A percentile compares a stretch with the other conserved stretches of the same genome.
Conservation (phyloP, 495 filamentous ascomycete genomes). For the Cladorrhinum samala region DNA sequence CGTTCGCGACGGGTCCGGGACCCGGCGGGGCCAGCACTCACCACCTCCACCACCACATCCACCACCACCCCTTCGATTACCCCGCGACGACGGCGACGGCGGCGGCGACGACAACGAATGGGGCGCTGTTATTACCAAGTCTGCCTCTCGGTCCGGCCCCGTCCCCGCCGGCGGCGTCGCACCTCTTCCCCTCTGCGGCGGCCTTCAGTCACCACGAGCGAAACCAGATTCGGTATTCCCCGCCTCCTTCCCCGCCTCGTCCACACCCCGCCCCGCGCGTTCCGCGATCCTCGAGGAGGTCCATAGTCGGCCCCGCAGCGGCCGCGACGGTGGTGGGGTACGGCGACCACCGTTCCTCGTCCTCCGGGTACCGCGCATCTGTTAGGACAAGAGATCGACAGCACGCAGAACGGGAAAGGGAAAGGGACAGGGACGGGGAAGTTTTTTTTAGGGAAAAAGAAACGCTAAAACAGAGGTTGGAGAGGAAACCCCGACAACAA, state of each 20-base stretch:
- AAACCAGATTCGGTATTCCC: not conserved
- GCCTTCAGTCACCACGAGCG: not conserved
- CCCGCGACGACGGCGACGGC: too few relatives aligned
- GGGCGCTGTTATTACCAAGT: too few relatives aligned
- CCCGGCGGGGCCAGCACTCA: not conserved
- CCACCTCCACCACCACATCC: not conserved
- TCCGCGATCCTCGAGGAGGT: not conserved
- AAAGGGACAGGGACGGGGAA: not conserved
- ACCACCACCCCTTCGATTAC: too few relatives aligned
- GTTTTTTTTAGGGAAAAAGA: not conserved
- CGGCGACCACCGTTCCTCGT: too few relatives aligned
- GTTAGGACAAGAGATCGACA: not conserved
- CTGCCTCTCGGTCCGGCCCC: too few relatives aligned
- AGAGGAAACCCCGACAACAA: too few relatives aligned
- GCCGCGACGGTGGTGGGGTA: not conserved
- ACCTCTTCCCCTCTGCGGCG: not conserved
- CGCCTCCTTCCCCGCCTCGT: not conserved
- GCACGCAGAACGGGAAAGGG: not conserved
- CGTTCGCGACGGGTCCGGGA: not conserved
- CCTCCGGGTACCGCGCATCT: not conserved
- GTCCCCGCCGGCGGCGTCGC: not conserved
- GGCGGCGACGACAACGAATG: too few relatives aligned
- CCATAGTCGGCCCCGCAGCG: not conserved
- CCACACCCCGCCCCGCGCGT: not conserved
- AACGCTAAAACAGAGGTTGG: not conserved